Evolutionary conservation across 208 protist genomes (phyloP).

Genomic region (Trypanosoma scelopori): DNA sequence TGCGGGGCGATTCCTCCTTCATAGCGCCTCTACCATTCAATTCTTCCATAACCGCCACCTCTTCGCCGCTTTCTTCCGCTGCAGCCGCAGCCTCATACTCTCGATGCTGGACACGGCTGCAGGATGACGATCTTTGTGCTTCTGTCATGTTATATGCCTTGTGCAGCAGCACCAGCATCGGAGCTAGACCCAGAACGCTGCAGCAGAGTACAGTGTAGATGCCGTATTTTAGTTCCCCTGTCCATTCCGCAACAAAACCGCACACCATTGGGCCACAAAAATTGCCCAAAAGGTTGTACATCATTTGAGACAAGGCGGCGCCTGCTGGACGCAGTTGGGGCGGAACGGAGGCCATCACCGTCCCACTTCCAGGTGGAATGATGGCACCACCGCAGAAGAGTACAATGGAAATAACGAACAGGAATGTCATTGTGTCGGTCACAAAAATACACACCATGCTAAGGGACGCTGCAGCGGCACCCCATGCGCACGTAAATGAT

Average conservation of each 20-base stretch:
- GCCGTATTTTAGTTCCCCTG: conserved; percentile 70
- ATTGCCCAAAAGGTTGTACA: conserved; percentile 90
- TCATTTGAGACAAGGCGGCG: conserved; percentile 76
- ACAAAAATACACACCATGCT: conserved; percentile 82
- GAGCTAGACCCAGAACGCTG: conserved; percentile 61
- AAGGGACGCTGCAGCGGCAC: conserved; percentile 50
- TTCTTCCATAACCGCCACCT: no score
- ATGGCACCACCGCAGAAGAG: conserved; percentile 88
- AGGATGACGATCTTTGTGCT: background rate
- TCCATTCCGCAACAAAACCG: conserved; percentile 65
- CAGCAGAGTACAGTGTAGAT: conserved; percentile 70
- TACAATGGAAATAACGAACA: conserved; percentile 79
- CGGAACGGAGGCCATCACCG: conserved; percentile 77
- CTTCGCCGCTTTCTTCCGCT: no score
- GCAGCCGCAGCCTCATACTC: no score
- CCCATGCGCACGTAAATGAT: conserved; percentile 57
- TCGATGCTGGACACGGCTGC: no score
- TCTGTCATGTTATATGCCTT: conserved; percentile 28
- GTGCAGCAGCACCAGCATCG: conserved; percentile 47
- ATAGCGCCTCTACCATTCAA: background rate
- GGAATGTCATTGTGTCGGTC: conserved; percentile 52
- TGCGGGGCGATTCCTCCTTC: background rate
- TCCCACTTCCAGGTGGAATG: conserved; percentile 73
- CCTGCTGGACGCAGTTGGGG: conserved; percentile 54
- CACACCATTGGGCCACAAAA: conserved; percentile 89